Evolutionary conservation across 306 rosid species (phyloP), one percentile per base, ranked within the genome.

Genomic region (Pterocarpus santalinus): DNA sequence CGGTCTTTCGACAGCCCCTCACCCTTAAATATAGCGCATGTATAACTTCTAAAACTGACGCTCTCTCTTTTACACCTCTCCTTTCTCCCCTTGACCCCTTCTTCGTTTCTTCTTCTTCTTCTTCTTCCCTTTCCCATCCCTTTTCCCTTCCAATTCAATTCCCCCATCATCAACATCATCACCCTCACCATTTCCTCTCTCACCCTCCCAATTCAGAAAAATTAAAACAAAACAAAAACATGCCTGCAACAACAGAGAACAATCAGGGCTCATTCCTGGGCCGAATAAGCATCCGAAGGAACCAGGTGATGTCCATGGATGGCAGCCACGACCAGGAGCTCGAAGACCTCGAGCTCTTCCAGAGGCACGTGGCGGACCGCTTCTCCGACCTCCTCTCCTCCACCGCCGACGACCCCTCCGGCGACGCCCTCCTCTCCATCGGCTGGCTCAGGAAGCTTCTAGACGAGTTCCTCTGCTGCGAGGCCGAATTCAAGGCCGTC

Each of bases 241-340:
- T 95, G 99, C 90, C 90, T 16, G 91, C 97, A 0, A 89, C 98
- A 10, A 84, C 84, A 14, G 87, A 84, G 69, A 97, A 93, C 0
- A 81, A 92, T 63, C 99, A 91, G 61, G 88, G 93, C 28, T 93
- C 99, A 0, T 96, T 96, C 51, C 89, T 96, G 81, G 94, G 95
- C 53, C 88, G 99, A 32, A 93, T 96, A 73, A 93, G 99, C 80
- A 92, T 93, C 66, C 91, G 99, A 2, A 70, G 98, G 53, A 96
- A 96, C 84, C 99, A 96, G 57, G 96, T 93, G 5, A 87, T 88
- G 55, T 86, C 99, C 53, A 93, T 96, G 97, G 99, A 93, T 2
- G 93, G 91, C 0, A 84, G 7, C 84, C 90, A 93, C 16, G 98
- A 96, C 28, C 95, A 81, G 28, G 99, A 93, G 39, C 78, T 86